Evolutionary conservation across 2,329 filamentous ascomycete genomes (phyloP).

Genomic region (Thelonectria rubi): DNA sequence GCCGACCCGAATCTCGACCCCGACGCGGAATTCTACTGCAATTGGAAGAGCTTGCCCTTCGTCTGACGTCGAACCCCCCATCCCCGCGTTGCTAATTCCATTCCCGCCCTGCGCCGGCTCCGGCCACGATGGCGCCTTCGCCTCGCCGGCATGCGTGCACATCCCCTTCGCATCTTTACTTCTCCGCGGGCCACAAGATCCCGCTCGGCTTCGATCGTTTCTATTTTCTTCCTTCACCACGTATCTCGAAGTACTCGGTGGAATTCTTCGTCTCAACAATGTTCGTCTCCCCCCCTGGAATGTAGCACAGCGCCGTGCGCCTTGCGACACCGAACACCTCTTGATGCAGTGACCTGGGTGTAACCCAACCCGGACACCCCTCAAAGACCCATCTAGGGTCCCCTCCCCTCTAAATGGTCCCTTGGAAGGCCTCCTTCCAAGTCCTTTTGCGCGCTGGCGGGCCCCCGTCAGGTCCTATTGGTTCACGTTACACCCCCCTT

Average conservation of each 20-base stretch:
- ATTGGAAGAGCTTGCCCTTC: background rate
- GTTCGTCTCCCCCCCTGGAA: slow-evolving; percentile 4
- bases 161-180: background rate
- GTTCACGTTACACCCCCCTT: slow-evolving; percentile 2
- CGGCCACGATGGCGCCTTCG: background rate
- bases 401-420: background rate
- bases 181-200: background rate
- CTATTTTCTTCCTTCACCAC: background rate
- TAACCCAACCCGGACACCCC: slow-evolving; percentile 1
- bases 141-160: background rate
- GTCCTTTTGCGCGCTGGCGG: slow-evolving; percentile 13
- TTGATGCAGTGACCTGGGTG: slow-evolving; percentile 11
- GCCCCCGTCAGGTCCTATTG: slow-evolving; percentile 10
- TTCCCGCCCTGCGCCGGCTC: too few species aligned
- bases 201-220: background rate
- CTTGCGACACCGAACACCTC: slow-evolving; percentile 6
- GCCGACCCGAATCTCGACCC: background rate
- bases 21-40: background rate
- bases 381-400: background rate
- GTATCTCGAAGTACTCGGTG: background rate
- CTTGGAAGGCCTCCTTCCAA: slow-evolving; percentile 3
- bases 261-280: background rate
- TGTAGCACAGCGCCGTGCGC: slow-evolving; percentile 1
- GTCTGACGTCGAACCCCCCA: too few species aligned
- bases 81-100: too few species aligned